Conservation (phyloP, 495 filamentous ascomycete genomes). For the Annulohypoxylon moriforme region DNA sequence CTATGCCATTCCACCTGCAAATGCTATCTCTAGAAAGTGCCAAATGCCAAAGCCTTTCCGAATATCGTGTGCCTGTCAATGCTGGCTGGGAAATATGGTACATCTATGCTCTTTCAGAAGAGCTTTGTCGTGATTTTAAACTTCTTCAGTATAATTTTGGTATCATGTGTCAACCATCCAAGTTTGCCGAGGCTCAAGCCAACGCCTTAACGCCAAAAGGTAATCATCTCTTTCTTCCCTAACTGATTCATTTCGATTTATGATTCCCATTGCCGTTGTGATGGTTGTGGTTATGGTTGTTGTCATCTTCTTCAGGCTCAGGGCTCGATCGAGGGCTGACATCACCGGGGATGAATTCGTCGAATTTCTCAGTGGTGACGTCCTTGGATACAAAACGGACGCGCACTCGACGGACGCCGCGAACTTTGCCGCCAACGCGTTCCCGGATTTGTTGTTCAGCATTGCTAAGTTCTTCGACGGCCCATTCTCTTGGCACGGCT, state of each 20-base stretch:
- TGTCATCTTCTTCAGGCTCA: constrained; percentile 70
- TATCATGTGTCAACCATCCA: constrained; percentile 38
- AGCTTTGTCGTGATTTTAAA: constrained; percentile 18
- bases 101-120: constrained; percentile 31
- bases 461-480: constrained; percentile 71
- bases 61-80: constrained; percentile 16
- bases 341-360: constrained; percentile 82
- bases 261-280: constrained; percentile 34
- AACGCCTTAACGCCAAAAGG: constrained; percentile 46
- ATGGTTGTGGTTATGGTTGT: constrained; percentile 59
- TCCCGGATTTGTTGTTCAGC: constrained; percentile 79
- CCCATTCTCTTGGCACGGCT: constrained; percentile 77
- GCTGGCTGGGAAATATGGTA: constrained; percentile 33
- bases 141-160: constrained; percentile 24
- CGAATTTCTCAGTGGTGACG: constrained; percentile 64
- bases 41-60: constrained; percentile 5
- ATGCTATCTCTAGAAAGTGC: constrained; percentile 9
- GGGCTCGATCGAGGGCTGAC: constrained; percentile 70
- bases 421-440: constrained; percentile 75
- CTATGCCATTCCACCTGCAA: neutral
- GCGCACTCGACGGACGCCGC: constrained; percentile 82
- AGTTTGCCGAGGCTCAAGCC: constrained; percentile 19
- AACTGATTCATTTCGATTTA: constrained; percentile 48
- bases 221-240: constrained; percentile 10
- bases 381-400: constrained; percentile 83